Evolutionary conservation across 2,329 filamentous ascomycete species (phyloP).

Genomic region (Ascochyta rabiei): DNA sequence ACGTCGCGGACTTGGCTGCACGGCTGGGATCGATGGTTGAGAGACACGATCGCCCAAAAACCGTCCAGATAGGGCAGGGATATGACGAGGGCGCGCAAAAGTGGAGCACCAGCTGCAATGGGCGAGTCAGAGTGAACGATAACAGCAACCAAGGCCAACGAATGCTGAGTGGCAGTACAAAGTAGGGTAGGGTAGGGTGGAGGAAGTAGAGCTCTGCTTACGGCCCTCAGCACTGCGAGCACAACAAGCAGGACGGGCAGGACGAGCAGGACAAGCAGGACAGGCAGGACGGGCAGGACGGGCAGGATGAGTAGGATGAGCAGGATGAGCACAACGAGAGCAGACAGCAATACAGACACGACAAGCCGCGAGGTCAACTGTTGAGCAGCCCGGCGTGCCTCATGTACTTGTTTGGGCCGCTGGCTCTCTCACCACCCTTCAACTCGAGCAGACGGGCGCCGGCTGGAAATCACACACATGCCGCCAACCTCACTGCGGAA

Average conservation of each 20-base stretch:
- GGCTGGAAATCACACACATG: constrained; percentile 5
- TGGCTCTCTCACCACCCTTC: constrained; percentile 7
- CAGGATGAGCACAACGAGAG: neutral
- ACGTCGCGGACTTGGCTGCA: constrained; percentile 12
- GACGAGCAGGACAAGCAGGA: neutral
- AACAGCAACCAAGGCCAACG: constrained; percentile 4
- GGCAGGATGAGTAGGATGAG: neutral
- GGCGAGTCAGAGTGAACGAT: constrained; percentile 13
- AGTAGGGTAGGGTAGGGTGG: too few relatives aligned
- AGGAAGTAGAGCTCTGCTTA: neutral
- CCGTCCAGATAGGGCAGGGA: constrained; percentile 14
- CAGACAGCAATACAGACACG: neutral
- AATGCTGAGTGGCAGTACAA: neutral
- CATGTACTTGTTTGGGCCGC: constrained; percentile 1
- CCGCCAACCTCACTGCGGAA: constrained; percentile 3
- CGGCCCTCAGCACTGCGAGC: neutral
- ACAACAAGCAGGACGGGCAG: neutral
- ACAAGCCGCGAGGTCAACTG: neutral
- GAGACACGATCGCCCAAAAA: constrained; percentile 18
- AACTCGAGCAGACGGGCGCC: neutral
- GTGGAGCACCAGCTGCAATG: constrained; percentile 1
- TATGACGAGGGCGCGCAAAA: constrained; percentile 8
- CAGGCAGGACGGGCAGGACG: too few relatives aligned
- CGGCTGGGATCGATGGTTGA: constrained; percentile 17
- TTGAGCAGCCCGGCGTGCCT: constrained; percentile 11